Evolutionary conservation across 306 rosid species (phyloP), one percentile per base, ranked within the genome.

Genomic region (Prunus campanulata): DNA sequence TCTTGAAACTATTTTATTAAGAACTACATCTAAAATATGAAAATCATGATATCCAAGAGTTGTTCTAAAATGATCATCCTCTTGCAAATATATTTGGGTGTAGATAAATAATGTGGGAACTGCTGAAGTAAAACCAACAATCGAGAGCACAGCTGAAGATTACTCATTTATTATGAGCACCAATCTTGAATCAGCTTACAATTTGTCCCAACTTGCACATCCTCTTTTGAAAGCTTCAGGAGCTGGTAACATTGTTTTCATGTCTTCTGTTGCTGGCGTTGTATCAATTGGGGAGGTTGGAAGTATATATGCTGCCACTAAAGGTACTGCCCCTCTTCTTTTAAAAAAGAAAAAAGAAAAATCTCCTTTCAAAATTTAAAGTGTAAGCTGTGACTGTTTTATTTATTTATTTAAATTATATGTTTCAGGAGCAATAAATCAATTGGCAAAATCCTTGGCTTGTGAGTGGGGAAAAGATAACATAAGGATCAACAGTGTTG

Each of bases 381-480:
- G 35, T 4, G 35, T 4, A 0, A 27, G 68, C 3, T 8, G 11
- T 47, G 50, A 30, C 30, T 35, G 5, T 16, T 30, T 59, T 65
- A 18, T 49, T 3, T 7, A 6, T 27, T 32, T 32, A 32, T 32
- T 32, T 32, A 32, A 18, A 22, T 74, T 10, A 44, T 46, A 32
- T 32, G 35, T 42, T 61, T 90, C 2, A 8, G 91, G 86, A 49
- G 96, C 88, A 72, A 83, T 88, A 6, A 90, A 81, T 57, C 92
- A 88, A 42, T 30, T 90, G 6, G 68, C 96, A 0, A 86, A 66
- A 71, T 66, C 46, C 20, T 63, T 90, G 78, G 91, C 96, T 30
- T 86, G 91, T 16, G 92, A 88, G 29, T 88, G 92, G 92, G 92
- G 86, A 46, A 83, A 82, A 48, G 91, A 90, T 56, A 86, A 88